phyloP scores from a whole-genome alignment of 2,329 filamentous ascomycete genomes.

The Periconia sp. region DNA sequence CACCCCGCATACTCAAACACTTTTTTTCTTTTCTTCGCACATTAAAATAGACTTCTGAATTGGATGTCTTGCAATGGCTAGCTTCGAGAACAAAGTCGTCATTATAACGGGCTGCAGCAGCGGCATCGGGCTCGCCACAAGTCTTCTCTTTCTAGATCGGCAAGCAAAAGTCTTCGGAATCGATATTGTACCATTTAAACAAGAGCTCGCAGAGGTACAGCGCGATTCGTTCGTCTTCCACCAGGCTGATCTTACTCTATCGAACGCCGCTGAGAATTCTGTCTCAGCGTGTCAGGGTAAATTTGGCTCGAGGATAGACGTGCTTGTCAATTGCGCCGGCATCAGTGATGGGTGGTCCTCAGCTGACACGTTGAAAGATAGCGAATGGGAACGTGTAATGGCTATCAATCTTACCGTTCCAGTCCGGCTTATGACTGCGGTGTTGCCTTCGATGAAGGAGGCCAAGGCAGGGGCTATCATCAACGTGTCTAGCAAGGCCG shows the following conservation, averaged over 20 bases:
- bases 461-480: conserved; percentile 50
- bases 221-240: conserved; percentile 29
- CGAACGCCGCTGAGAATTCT: conserved; percentile 26
- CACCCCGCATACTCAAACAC: too few species aligned
- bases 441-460: conserved; percentile 50
- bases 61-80: too few species aligned
- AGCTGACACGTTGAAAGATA: conserved; percentile 48
- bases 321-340: conserved; percentile 55
- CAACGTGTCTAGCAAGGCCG: conserved; percentile 44
- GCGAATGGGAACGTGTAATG: conserved; percentile 50
- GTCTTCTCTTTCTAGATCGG: conserved; percentile 28
- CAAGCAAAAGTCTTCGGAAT: conserved; percentile 36
- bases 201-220: conserved; percentile 17
- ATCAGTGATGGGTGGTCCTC: conserved; percentile 51
- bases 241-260: conserved; percentile 26
- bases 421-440: conserved; percentile 53
- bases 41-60: too few species aligned
- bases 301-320: conserved; percentile 38
- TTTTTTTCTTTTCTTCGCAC: too few species aligned
- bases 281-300: conserved; percentile 30
- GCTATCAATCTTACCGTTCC: conserved; percentile 53
- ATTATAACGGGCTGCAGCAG: conserved; percentile 38
- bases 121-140: conserved; percentile 37
- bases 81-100: conserved; percentile 31
- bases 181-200: conserved; percentile 28